phyloP scores from a whole-genome alignment of 2,329 filamentous ascomycete species.

The Ophiostoma populinum region DNA sequence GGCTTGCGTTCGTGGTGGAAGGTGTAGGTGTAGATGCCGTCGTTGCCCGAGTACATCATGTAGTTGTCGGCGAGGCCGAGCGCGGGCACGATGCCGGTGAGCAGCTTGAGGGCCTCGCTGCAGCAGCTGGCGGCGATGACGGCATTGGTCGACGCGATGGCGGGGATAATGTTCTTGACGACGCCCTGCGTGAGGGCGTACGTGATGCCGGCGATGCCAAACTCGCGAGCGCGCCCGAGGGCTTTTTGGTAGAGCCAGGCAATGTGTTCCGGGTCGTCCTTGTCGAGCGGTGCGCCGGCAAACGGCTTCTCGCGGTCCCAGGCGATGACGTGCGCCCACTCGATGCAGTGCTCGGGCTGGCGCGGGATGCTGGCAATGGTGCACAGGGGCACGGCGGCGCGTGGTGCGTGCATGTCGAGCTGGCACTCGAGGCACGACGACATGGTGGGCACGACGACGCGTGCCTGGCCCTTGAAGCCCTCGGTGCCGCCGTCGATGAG shows the following conservation, averaged over 20 bases:
- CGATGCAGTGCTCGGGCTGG: constrained; percentile 93
- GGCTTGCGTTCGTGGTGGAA: constrained; percentile 89
- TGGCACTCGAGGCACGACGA: constrained; percentile 97
- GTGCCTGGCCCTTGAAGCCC: constrained; percentile 90
- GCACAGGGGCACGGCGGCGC: constrained; percentile 89
- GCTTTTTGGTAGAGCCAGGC: constrained; percentile 91
- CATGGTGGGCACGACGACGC: constrained; percentile 80
- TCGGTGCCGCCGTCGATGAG: constrained; percentile 94
- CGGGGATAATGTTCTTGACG: constrained; percentile 98
- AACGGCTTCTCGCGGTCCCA: constrained; percentile 83
- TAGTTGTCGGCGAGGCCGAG: constrained; percentile 73
- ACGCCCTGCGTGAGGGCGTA: constrained; percentile 94
- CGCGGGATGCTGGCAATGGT: constrained; percentile 92
- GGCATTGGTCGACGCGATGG: constrained; percentile 93
- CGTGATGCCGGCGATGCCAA: constrained; percentile 80
- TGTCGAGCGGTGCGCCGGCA: constrained; percentile 61
- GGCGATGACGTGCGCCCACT: constrained; percentile 97
- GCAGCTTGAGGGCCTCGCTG: constrained; percentile 93
- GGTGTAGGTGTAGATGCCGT: constrained; percentile 91
- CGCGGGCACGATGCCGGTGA: constrained; percentile 63
- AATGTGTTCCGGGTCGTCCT: constrained; percentile 91
- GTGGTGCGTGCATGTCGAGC: constrained; percentile 94
- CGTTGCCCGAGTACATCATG: constrained; percentile 98
- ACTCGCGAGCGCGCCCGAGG: constrained; percentile 63
- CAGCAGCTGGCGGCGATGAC: constrained; percentile 92